Evolutionary conservation across 139 green algal genomes (phyloP), one percentile per base, ranked within the genome.

Genomic region (Mesotaenium endlicherianum): DNA sequence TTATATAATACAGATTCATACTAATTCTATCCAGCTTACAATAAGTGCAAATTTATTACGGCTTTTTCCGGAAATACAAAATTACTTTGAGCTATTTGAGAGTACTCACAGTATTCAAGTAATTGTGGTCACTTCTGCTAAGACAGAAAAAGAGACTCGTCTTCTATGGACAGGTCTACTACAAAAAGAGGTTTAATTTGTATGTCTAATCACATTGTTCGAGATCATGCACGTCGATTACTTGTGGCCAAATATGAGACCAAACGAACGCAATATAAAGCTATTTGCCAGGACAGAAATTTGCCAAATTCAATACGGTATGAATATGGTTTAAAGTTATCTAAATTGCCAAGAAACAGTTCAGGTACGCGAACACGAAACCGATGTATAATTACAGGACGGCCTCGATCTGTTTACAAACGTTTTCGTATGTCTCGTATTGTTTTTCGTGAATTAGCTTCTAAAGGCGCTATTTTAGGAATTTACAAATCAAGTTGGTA

Each of bases 291-390:
- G 42, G 60, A 85, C 69, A 64, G 70, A 76, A 80, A 68, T 50
- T 82, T 82, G 74, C 42, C 53, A 34, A 79, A 79, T 71, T 80
- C 82, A 79, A 53, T 69, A 57, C 77, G 50, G 79, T 77, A 75
- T 84, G 82, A 79, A 79, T 70, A 70, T 79, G 40, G 16, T 79
- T 68, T 79, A 59, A 88, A 76, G 40, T 82, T 68, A 57, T 31
- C 70, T 77, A 88, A 81, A 71, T 80, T 87, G 70, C 87, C 71
- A 69, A 89, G 20, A 90, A 88, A 77, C 87, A 83, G 75, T 77
- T 76, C 58, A 84, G 81, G 70, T 45, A 72, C 50, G 70, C 87
- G 74, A 81, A 89, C 82, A 77, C 81, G 50, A 76, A 88, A 83
- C 72, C 47, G 59, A 81, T 74, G 42, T 78, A 64, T 90, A 40